These are phyloP conservation scores for Phytophthora boehmeriae DNA, from an alignment of 352 stramenopile genomes.

Conservation along the genomic window DNA sequence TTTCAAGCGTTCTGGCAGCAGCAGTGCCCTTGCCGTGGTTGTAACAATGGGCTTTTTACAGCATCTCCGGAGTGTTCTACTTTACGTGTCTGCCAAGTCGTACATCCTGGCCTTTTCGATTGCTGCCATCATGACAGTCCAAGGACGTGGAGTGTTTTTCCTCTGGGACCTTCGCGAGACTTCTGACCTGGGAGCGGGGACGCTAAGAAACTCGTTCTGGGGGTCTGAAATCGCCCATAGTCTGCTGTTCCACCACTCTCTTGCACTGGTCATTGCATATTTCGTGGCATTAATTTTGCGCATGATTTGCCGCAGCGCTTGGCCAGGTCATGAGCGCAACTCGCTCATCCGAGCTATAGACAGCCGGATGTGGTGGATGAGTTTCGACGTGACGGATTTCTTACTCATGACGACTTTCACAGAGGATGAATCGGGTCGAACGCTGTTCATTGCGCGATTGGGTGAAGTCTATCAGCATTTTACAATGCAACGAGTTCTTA, in stretches of 20 bases:
- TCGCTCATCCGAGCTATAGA: slow-evolving; percentile 8
- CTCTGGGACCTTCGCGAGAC: neutral
- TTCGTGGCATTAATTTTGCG: slow-evolving; percentile 2
- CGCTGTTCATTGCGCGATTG: neutral
- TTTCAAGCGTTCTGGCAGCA: neutral
- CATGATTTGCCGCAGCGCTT: slow-evolving; percentile 2
- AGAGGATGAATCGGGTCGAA: slow-evolving; percentile 3
- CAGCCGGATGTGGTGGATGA: slow-evolving; percentile 8
- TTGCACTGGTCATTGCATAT: neutral
- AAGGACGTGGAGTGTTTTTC: slow-evolving; percentile 4
- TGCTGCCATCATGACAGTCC: slow-evolving; percentile 1
- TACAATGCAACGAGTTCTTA: neutral
- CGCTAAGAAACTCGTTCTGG: neutral
- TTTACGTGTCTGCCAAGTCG: slow-evolving; percentile 10
- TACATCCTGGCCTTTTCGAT: slow-evolving; percentile 11
- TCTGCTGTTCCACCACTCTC: slow-evolving; percentile 3
- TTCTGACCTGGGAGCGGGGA: neutral
- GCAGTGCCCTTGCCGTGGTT: neutral
- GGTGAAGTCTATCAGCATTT: slow-evolving; percentile 8
- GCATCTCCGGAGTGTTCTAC: slow-evolving; percentile 3
- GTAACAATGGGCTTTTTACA: neutral
- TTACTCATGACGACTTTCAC: neutral
- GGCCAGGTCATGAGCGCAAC: slow-evolving; percentile 9
- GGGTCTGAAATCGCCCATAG: slow-evolving; percentile 4
- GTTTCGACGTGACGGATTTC: slow-evolving; percentile 10